Evolutionary conservation across 2,329 filamentous ascomycete species (phyloP), one percentile per base, ranked within the genome.

Genomic region (Aspergillus aculeatus): DNA sequence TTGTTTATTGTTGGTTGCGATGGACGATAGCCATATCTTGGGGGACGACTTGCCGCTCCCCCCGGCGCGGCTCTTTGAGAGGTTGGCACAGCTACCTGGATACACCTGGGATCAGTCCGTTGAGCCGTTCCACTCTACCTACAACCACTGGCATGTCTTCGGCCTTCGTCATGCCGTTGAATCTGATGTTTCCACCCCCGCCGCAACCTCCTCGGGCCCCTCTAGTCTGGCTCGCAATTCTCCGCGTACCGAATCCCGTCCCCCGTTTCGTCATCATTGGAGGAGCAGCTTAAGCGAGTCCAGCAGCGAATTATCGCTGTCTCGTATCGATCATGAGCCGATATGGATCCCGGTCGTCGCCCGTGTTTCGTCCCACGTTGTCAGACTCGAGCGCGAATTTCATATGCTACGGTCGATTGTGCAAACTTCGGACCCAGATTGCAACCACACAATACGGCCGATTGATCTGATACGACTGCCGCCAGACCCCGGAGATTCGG

Each of bases 321-420:
- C 69, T 12, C 73, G 73, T 62, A 69, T 64, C 51, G 81, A 75
- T 48, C 71, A 72, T 62, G 71, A 81, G 49, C 65, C 69, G 50
- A 64, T 72, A 68, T 79, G 86, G 75, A 83, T 86, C 62, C 83
- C 84, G 7, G 88, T 97, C 5, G 81, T 96, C 29, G 94, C 92
- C 48, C 87, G 92, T 23, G 83, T 97, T 49, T 96, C 93, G 0
- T 88, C 86, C 62, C 91, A 96, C 76, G 84, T 89, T 16, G 80
- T 96, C 55, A 87, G 93, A 7, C 86, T 97, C 67, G 93, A 98
- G 79, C 84, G 93, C 62, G 89, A 94, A 59, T 97, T 90, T 70
- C 90, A 96, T 68, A 90, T 95, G 66, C 86, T 88, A 70, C 91
- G 89, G 75, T 86, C 82, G 61, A 81, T 96, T 52, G 86, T 88